Evolutionary conservation across 2,329 filamentous ascomycete genomes (phyloP), one percentile per base, ranked within the genome.

Genomic region (Paraphaeosphaeria minitans): DNA sequence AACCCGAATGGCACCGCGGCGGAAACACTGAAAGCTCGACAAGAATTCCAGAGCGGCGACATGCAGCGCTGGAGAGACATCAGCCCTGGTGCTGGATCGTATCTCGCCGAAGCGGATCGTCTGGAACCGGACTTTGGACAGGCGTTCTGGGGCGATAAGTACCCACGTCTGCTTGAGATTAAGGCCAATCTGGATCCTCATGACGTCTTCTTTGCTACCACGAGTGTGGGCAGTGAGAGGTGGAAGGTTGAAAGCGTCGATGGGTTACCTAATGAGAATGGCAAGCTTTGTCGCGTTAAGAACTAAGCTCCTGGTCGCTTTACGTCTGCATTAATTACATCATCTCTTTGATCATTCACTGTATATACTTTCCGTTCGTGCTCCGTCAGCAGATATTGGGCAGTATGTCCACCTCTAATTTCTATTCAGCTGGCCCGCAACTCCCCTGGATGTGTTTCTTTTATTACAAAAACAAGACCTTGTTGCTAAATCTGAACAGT

Each of bases 211-310:
- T 76, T 70, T 50, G 73, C 71, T 1, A 64, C 65, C 0, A 75
- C 73, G 0, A 67, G 66, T 16, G 74, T 75, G 2, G 74, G 74
- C 0, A 75, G 72, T 35, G 74, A 76, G 61, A 58, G 66, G 55
- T 76, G 73, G 73, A 68, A 42, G 43, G 74, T 76, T 1, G 69
- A 73, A 59, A 75, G 71, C 37, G 64, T 69, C 4, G 72, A 74
- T 55, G 71, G 72, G 2, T 35, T 75, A 39, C 71, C 71, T 5
- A 75, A 75, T 48, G 72, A 76, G 63, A 75, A 76, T 39, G 74
- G 74, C 9, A 74, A 73, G 59, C 49, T 76, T 31, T 75, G 74
- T 55, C 66, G 74, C 14, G 72, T 73, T 47, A 41, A 39, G 45
- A 48, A 48, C 21, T 48, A 33, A 22, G 43, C 43, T 22, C 43